Evolutionary conservation across 768 basidiomycete genomes (phyloP).

Genomic region (Neoboletus magnificus): DNA sequence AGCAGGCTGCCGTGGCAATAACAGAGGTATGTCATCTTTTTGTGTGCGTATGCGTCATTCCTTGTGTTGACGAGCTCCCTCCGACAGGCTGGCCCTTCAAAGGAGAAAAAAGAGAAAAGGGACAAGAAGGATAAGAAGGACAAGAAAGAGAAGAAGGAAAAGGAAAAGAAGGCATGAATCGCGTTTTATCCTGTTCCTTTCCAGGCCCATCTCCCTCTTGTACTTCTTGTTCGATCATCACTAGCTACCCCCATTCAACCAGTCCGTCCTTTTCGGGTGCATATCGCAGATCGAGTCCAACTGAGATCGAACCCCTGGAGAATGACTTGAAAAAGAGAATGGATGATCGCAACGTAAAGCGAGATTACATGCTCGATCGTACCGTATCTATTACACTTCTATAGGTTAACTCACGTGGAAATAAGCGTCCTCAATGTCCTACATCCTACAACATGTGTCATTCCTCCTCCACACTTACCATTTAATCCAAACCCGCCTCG

Average conservation of each 20-base stretch:
- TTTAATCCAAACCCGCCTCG: too few relatives aligned
- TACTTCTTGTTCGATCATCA: not conserved
- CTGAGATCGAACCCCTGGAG: too few relatives aligned
- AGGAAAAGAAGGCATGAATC: constrained; percentile 44
- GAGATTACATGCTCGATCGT: too few relatives aligned
- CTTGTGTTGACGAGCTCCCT: not conserved
- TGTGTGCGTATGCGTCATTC: not conserved
- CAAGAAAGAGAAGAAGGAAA: too few relatives aligned
- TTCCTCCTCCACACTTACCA: too few relatives aligned
- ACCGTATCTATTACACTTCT: not conserved
- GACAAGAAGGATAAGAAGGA: too few relatives aligned
- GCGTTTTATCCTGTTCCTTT: not conserved
- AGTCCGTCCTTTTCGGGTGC: not conserved
- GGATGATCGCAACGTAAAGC: too few relatives aligned
- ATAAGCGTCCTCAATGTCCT: not conserved
- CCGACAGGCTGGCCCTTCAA: constrained; percentile 32
- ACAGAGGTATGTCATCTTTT: constrained; percentile 35
- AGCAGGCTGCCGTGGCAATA: constrained; percentile 29
- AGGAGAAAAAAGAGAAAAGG: constrained; percentile 39
- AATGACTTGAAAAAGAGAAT: too few relatives aligned
- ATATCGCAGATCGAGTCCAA: not conserved
- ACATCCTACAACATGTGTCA: too few relatives aligned
- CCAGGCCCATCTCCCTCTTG: not conserved
- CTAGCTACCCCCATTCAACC: not conserved
- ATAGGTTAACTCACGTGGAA: not conserved